Evolutionary conservation across 192 early-diverging fungal species (phyloP), one percentile per base, ranked within the genome.

Genomic region (Piromyces sp.): DNA sequence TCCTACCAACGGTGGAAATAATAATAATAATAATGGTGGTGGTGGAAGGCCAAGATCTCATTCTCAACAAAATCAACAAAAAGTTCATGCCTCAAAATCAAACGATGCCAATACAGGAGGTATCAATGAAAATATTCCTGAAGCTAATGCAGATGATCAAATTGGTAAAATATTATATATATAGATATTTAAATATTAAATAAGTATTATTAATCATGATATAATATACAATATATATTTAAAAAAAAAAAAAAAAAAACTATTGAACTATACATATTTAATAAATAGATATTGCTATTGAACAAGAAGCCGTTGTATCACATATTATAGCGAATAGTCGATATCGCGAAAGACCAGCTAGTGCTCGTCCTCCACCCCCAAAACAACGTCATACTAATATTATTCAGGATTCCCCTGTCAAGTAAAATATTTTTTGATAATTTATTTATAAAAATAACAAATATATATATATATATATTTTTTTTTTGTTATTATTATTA

Each of bases 301-400:
- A 51, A 51, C 42, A 51, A 22, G 42, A 51, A 51, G 19, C 42
- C 3, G 19, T 51, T 5, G 42, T 51, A 15, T 51, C 42, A 1
- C 42, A 51, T 51, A 51, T 82, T 9, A 68, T 83, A 29, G 84
- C 51, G 16, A 81, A 80, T 82, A 83, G 82, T 79, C 78, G 19
- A 87, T 83, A 87, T 13, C 83, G 89, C 12, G 85, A 86, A 81
- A 81, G 90, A 36, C 90, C 90, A 30, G 82, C 88, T 19, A 90
- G 84, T 37, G 90, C 90, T 7, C 82, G 90, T 2, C 87, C 87
- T 14, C 83, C 90, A 0, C 90, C 90, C 1, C 90, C 90, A 17
- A 88, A 88, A 78, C 84, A 85, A 28, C 81, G 86, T 26, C 29
- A 30, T 84, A 30, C 33, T 58, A 84, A 78, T 80, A 29, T 38